These are phyloP conservation scores for Globisporangium paddicum DNA, from an alignment of 352 stramenopile genomes.

Conservation along the genomic window DNA sequence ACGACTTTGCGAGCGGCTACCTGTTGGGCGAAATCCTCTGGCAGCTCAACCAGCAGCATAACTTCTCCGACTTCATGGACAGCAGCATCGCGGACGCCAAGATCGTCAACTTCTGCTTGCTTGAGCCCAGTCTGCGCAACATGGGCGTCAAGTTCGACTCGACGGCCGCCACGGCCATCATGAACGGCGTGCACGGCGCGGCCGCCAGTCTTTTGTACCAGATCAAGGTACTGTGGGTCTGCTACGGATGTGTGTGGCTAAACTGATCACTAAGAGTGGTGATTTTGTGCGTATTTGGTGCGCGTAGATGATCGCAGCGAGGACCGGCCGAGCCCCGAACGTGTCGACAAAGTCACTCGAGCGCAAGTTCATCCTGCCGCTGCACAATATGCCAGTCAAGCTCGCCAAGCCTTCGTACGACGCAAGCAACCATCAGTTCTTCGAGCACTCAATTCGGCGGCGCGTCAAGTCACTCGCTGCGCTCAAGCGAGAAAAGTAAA, in stretches of 20 bases:
- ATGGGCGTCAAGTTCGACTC: constrained; percentile 77
- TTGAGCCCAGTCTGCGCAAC: constrained; percentile 72
- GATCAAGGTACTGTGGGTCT: constrained; percentile 58
- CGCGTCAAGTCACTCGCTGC: constrained; percentile 44
- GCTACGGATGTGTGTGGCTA: not conserved
- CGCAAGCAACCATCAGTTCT: constrained; percentile 46
- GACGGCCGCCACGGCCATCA: constrained; percentile 69
- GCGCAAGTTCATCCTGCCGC: constrained; percentile 34
- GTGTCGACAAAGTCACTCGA: constrained; percentile 55
- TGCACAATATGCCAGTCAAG: constrained; percentile 59
- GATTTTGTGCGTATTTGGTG: not conserved
- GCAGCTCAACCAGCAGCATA: constrained; percentile 87
- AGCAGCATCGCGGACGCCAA: constrained; percentile 72
- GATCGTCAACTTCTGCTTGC: constrained; percentile 87
- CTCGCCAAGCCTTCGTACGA: constrained; percentile 59
- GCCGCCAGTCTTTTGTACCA: constrained; percentile 82
- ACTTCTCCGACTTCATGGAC: constrained; percentile 79
- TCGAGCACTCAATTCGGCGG: constrained; percentile 62
- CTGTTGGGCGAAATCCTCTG: constrained; percentile 82
- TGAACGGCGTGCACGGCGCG: constrained; percentile 62
- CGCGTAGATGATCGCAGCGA: constrained; percentile 34
- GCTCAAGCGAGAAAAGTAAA: constrained; percentile 56
- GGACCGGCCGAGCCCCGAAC: constrained; percentile 34
- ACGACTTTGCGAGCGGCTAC: constrained; percentile 82
- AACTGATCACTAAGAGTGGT: not conserved